Evolutionary conservation across 768 basidiomycete genomes (phyloP).

Genomic region (Pulveroboletus ravenelii): DNA sequence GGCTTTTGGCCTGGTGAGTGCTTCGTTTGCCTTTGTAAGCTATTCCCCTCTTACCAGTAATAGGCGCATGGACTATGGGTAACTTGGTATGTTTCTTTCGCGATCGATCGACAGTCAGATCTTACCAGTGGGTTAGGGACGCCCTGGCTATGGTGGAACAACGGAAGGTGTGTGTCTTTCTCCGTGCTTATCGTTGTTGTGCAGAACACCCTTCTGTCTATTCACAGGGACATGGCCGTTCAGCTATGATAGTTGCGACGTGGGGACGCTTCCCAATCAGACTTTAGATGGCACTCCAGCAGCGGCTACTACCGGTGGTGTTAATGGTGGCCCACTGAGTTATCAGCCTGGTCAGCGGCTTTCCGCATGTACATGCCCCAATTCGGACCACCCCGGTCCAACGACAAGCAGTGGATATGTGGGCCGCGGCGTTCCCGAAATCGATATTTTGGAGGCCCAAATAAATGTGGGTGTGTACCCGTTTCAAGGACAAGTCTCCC

Average conservation of each 20-base stretch:
- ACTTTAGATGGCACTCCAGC: conserved; percentile 58
- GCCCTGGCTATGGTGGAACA: conserved; percentile 86
- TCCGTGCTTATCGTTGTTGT: background rate
- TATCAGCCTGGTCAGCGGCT: conserved; percentile 82
- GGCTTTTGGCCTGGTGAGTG: conserved; percentile 83
- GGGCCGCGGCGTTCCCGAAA: conserved; percentile 84
- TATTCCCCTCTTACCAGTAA: conserved; percentile 1
- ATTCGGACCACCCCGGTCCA: conserved; percentile 87
- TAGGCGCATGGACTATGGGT: conserved; percentile 73
- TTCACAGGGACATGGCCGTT: conserved; percentile 62
- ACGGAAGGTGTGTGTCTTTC: conserved; percentile 57
- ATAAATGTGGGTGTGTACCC: conserved; percentile 44
- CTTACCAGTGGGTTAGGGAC: conserved; percentile 45
- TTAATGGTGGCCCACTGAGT: conserved; percentile 54
- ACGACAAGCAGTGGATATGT: conserved; percentile 34
- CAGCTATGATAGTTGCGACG: conserved; percentile 79
- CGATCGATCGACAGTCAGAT: background rate
- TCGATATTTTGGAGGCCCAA: conserved; percentile 88
- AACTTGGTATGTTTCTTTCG: conserved; percentile 40
- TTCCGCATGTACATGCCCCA: conserved; percentile 84
- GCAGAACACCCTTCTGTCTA: conserved; percentile 1
- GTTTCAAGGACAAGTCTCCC: conserved; percentile 65
- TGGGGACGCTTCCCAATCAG: conserved; percentile 84
- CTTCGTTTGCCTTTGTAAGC: conserved; percentile 17
- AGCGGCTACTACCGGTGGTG: conserved; percentile 50